A percentile compares a stretch with the other conserved stretches of the same genome.
Conservation (phyloP, 2,329 filamentous ascomycete species). For the Penicillium sp. region DNA sequence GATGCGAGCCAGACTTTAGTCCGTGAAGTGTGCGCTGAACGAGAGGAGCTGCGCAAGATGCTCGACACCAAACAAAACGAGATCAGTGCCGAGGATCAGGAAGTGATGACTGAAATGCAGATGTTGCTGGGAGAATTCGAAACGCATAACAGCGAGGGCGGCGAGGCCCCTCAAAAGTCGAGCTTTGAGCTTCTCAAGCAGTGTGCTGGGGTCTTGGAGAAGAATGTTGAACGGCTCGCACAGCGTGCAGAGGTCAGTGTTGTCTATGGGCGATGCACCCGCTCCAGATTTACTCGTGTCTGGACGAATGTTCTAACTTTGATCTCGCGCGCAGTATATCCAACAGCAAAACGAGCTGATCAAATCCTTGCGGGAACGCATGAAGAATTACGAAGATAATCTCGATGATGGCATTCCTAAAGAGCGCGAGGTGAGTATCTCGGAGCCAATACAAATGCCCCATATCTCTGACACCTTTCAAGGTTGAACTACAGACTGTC, state of each 20-base stretch:
- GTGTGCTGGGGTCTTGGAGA: conserved; percentile 52
- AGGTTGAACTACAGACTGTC: conserved; percentile 39
- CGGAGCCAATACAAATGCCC: background rate
- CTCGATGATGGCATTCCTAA: conserved; percentile 34
- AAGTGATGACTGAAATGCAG: conserved; percentile 39
- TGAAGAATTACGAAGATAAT: conserved; percentile 38
- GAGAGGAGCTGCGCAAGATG: conserved; percentile 37
- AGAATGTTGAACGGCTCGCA: conserved; percentile 43
- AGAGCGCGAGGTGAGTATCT: conserved; percentile 36
- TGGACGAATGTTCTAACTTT: conserved; percentile 11
- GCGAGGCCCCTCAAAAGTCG: conserved; percentile 33
- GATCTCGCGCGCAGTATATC: conserved; percentile 32
- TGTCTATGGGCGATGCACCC: background rate
- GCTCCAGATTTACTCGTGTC: background rate
- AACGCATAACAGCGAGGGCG: conserved; percentile 30
- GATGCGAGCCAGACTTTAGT: conserved; percentile 36
- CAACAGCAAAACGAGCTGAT: conserved; percentile 41
- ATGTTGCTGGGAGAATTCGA: conserved; percentile 37
- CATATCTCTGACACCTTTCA: background rate
- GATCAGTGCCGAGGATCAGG: conserved; percentile 39
- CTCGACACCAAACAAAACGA: conserved; percentile 37
- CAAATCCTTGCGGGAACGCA: conserved; percentile 39
- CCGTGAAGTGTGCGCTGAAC: conserved; percentile 36
- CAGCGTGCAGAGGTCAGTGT: conserved; percentile 41
- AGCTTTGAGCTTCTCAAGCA: conserved; percentile 38